phyloP scores from a whole-genome alignment of 2,329 filamentous ascomycete species.

The Calonectria hongkongensis region DNA sequence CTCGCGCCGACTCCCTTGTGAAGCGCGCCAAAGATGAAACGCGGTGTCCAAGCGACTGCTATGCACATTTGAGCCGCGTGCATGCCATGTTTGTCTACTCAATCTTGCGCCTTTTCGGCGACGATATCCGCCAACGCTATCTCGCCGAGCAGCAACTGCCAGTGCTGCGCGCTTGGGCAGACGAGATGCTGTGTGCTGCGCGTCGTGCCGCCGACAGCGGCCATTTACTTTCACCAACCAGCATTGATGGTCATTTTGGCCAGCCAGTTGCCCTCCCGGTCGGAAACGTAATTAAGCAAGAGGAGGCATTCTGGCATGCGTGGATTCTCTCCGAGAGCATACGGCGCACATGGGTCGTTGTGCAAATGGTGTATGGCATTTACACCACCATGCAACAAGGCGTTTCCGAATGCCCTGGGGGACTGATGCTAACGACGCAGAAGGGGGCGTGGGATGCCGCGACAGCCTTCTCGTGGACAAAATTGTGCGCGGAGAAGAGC shows the following conservation, averaged over 20 bases:
- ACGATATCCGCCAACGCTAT: constrained; percentile 30
- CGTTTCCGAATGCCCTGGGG: constrained; percentile 38
- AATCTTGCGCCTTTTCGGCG: constrained; percentile 6
- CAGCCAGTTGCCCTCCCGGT: background rate
- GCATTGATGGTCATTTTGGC: constrained; percentile 29
- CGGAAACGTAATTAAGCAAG: constrained; percentile 14
- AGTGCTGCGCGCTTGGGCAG: background rate
- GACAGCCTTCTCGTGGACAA: constrained; percentile 48
- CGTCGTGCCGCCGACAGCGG: background rate
- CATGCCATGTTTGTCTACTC: constrained; percentile 26
- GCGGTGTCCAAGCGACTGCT: constrained; percentile 13
- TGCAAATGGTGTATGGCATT: constrained; percentile 17
- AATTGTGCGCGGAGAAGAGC: constrained; percentile 42
- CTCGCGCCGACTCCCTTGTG: background rate
- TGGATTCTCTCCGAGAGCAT: constrained; percentile 58
- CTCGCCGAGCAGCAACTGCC: constrained; percentile 29
- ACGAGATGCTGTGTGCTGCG: background rate
- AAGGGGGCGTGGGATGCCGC: constrained; percentile 55
- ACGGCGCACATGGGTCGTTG: constrained; percentile 55
- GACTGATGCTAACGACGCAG: constrained; percentile 49
- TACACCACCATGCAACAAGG: constrained; percentile 35
- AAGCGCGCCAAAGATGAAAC: too few species aligned
- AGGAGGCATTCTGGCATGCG: constrained; percentile 50
- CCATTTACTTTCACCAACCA: constrained; percentile 34
- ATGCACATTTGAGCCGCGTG: constrained; percentile 26